Percentiles rank a stretch among this genome's conserved stretches.
Conservation (phyloP, 495 filamentous ascomycete genomes). For the Podospora bellae-mahoneyi region DNA sequence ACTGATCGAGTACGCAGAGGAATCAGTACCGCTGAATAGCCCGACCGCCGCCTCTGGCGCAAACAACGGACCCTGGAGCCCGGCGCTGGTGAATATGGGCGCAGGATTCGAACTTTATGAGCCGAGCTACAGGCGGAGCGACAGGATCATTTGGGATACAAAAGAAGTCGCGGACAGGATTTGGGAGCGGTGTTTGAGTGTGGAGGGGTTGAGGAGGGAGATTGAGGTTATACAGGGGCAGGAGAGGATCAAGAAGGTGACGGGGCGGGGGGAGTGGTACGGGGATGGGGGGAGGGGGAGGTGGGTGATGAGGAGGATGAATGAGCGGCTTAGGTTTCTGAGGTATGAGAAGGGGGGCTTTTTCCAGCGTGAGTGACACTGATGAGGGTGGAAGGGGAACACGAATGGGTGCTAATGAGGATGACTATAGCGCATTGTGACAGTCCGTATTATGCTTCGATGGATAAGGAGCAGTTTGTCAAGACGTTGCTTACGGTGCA, state of each 20-base stretch:
- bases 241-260: conserved; percentile 13
- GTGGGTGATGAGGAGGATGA: conserved; percentile 59
- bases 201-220: conserved; percentile 31
- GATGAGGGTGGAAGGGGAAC: no score
- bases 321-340: conserved; percentile 78
- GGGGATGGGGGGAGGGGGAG: conserved; percentile 18
- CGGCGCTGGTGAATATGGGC: conserved; percentile 69
- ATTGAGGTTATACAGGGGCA: conserved; percentile 17
- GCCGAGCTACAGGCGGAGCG: conserved; percentile 61
- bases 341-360: conserved; percentile 73
- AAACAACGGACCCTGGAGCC: conserved; percentile 46
- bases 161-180: conserved; percentile 58
- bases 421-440: conserved; percentile 64
- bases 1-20: conserved; percentile 56
- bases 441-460: conserved; percentile 56
- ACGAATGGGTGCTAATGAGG: neutral
- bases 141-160: conserved; percentile 71
- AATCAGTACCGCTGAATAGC: neutral
- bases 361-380: conserved; percentile 57
- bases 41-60: neutral
- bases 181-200: conserved; percentile 48
- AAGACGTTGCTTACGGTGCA: conserved; percentile 77
- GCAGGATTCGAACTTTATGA: conserved; percentile 55
- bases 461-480: conserved; percentile 33
- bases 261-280: conserved; percentile 8